Conservation (phyloP, 108 stramenopile species). For the Cyclotella baltica region DNA sequence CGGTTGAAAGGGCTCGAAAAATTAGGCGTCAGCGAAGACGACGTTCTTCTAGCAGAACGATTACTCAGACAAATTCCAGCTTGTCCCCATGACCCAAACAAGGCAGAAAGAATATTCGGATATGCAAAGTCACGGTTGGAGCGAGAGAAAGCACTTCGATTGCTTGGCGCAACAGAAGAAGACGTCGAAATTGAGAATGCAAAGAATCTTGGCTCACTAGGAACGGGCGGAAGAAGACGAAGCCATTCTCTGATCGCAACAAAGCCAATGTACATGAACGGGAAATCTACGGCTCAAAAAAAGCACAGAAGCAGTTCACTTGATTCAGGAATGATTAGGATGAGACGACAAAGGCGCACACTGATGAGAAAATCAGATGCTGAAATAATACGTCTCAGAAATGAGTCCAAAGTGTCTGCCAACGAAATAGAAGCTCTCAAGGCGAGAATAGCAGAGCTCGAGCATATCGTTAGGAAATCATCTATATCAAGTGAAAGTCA, state of each 20-base stretch:
- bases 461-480: slow-evolving; percentile 2
- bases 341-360: neutral
- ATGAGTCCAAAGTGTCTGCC: slow-evolving; percentile 2
- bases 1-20: slow-evolving; percentile 45
- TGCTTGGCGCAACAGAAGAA: slow-evolving; percentile 43
- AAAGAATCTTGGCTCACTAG: slow-evolving; percentile 41
- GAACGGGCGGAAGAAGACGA: slow-evolving; percentile 9
- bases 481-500: neutral
- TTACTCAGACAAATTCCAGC: slow-evolving; percentile 44
- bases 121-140: slow-evolving; percentile 25
- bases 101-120: slow-evolving; percentile 42
- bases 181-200: slow-evolving; percentile 50
- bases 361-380: neutral
- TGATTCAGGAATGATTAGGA: neutral
- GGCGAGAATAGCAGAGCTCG: slow-evolving; percentile 21
- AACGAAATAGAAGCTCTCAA: slow-evolving; percentile 30
- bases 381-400: slow-evolving; percentile 6
- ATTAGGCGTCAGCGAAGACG: slow-evolving; percentile 48
- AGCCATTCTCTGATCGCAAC: neutral
- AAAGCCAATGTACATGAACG: neutral
- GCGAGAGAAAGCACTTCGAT: slow-evolving; percentile 41
- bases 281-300: neutral
- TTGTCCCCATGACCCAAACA: slow-evolving; percentile 16
- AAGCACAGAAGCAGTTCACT: neutral
- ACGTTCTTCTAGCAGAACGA: slow-evolving; percentile 39